Percentiles rank a stretch among this genome's conserved stretches.
Evolutionary conservation across 73 alveolate genomes (phyloP).

Genomic region (Paramecium octaurelia): DNA sequence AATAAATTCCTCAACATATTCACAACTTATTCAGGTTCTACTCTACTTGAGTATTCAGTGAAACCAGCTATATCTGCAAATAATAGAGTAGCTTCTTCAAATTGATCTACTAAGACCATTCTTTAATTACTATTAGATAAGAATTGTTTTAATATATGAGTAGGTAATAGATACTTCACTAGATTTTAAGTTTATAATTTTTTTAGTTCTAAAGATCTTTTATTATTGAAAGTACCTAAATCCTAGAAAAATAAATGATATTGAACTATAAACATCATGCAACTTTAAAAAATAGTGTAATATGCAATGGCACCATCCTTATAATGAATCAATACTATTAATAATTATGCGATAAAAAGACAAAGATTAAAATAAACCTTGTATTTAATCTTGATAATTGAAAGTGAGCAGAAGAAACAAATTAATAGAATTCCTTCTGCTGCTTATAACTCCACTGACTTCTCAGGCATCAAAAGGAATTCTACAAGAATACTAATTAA

Average conservation of each 20-base stretch:
- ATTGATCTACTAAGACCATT: conserved; percentile 74
- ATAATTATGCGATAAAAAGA: background rate
- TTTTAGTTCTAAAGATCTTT: conserved; percentile 18
- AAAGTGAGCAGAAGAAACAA: conserved; percentile 23
- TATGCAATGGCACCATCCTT: background rate
- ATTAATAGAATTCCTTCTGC: conserved; percentile 41
- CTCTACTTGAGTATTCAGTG: conserved; percentile 79
- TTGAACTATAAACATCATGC: background rate
- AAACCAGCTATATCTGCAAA: conserved; percentile 90
- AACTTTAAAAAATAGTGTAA: background rate
- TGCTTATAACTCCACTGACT: background rate
- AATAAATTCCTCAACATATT: conserved; percentile 78
- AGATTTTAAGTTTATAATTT: background rate
- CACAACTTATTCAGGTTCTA: conserved; percentile 81
- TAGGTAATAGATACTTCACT: conserved; percentile 51
- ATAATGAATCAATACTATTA: background rate
- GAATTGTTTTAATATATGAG: conserved; percentile 47
- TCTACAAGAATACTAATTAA: background rate
- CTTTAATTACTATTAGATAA: conserved; percentile 73
- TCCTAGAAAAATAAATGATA: conserved; percentile 22
- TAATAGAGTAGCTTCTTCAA: conserved; percentile 78
- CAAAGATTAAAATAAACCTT: background rate
- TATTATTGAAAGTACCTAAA: conserved; percentile 33
- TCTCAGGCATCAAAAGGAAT: background rate
- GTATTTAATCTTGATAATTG: background rate